Evolutionary conservation across 768 basidiomycete genomes (phyloP).

Genomic region (Termitomyces sp.): DNA sequence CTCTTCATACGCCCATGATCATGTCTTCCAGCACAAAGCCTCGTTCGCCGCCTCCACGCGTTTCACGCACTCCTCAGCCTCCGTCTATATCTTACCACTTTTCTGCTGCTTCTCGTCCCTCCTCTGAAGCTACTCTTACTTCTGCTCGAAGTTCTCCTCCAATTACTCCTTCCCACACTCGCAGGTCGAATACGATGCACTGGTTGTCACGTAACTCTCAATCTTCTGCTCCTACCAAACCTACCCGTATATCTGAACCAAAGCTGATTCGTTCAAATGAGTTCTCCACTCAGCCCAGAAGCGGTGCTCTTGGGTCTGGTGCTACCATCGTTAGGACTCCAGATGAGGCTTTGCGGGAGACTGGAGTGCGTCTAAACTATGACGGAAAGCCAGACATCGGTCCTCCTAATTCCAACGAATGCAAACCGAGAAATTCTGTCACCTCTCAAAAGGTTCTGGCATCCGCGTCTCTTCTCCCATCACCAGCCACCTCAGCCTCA

Average conservation of each 20-base stretch:
- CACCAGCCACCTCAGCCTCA: conserved; percentile 4
- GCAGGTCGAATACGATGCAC: conserved; percentile 40
- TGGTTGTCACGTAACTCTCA: conserved; percentile 40
- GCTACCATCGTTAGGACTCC: conserved; percentile 77
- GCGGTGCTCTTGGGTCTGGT: conserved; percentile 57
- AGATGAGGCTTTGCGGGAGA: conserved; percentile 63
- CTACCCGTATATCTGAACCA: conserved; percentile 35
- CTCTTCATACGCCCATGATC: conserved; percentile 8
- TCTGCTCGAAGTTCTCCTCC: conserved; percentile 19
- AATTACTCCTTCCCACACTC: conserved; percentile 18
- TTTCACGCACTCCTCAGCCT: conserved; percentile 18
- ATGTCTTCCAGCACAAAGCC: conserved; percentile 24
- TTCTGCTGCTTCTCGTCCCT: conserved; percentile 12
- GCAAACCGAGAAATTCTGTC: conserved; percentile 6
- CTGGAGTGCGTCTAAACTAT: conserved; percentile 35
- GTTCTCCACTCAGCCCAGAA: conserved; percentile 31
- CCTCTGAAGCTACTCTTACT: conserved; percentile 19
- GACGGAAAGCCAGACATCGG: conserved; percentile 16
- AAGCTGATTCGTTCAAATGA: conserved; percentile 37
- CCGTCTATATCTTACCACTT: conserved; percentile 20
- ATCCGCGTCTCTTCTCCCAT: conserved; percentile 1
- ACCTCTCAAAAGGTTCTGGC: conserved; percentile 6
- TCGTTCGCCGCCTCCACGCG: conserved; percentile 24
- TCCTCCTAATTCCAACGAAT: conserved; percentile 1
- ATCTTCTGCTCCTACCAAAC: conserved; percentile 27